Evolutionary conservation across 768 basidiomycete species (phyloP).

Genomic region (Ramaria rubella): DNA sequence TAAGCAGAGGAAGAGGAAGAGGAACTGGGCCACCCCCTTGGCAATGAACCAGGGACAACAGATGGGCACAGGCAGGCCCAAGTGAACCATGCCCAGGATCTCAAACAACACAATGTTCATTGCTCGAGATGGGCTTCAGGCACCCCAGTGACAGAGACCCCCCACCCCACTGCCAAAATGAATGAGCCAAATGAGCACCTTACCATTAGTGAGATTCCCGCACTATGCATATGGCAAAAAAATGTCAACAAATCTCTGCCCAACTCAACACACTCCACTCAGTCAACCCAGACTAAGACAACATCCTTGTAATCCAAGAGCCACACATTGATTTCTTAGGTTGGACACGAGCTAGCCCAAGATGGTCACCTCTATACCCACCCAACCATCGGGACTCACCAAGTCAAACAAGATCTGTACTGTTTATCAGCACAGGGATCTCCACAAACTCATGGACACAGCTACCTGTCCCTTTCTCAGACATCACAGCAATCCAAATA

Average conservation of each 20-base stretch:
- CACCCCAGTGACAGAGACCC: not conserved
- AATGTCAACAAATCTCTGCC: slow-evolving; percentile 25
- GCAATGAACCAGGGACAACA: too few species aligned
- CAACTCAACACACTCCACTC: slow-evolving; percentile 16
- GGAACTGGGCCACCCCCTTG: too few species aligned
- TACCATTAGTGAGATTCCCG: slow-evolving; percentile 6
- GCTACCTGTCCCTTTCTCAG: not conserved
- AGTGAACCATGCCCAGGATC: too few species aligned
- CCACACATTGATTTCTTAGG: slow-evolving; percentile 25
- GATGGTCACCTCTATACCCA: slow-evolving; percentile 24
- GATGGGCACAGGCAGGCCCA: too few species aligned
- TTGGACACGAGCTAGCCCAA: slow-evolving; percentile 11
- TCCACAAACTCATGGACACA: not conserved
- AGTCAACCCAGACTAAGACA: slow-evolving; percentile 13
- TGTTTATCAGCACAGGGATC: not conserved
- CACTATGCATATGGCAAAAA: slow-evolving; percentile 22
- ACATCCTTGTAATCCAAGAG: slow-evolving; percentile 36
- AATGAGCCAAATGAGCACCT: not conserved
- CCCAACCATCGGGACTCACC: slow-evolving; percentile 8
- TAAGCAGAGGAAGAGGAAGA: too few species aligned
- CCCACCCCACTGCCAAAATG: not conserved
- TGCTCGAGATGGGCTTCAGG: not conserved
- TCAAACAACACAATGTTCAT: not conserved
- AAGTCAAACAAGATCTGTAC: not conserved
- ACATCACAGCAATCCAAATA: not conserved